Base-by-base conservation (phyloP, 331 rosid genomes). In the Malus hybrid region DNA sequence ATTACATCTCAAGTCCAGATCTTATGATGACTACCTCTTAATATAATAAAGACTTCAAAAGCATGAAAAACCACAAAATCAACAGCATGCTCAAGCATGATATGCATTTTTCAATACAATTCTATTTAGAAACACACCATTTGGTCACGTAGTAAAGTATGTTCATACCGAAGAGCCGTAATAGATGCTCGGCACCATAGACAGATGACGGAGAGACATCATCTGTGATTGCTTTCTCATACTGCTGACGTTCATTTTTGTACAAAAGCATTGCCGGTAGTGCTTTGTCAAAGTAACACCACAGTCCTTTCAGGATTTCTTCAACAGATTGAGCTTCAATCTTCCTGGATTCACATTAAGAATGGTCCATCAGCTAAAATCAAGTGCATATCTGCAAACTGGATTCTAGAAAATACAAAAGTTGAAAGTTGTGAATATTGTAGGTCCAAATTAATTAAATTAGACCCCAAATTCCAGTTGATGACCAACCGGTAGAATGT, bases 141-240 rank as follows among this genome's bases (percentile, higher is more conserved):
- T 62, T 46, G 6, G 33, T 24, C 18, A 44, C 7, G 29, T 19
- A 62, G 12, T 16, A 39, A 39, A 39, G 46, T 39, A 39, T 16
- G 46, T 46, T 52, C 84, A 60, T 91, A 94, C 98, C 96, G 42
- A 91, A 91, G 65, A 86, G 98, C 36, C 96, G 97, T 65, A 94
- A 74, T 72, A 94, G 87, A 89, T 94, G 98, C 80, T 94, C 98
- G 52, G 99, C 96, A 31, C 99, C 99, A 46, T 94, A 92, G 69
- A 92, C 79, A 70, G 88, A 56, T 70, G 97, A 88, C 60, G 96
- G 99, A 74, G 78, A 61, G 61, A 72, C 69, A 80, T 82, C 80
- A 60, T 81, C 66, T 31, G 81, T 60, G 44, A 92, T 81, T 68
- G 86, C 88, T 84, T 89, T 90, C 70, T 82, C 86, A 70, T 77